A percentile compares a stretch with the other conserved stretches of the same genome.
Conservation (phyloP, 345 rosid genomes). For the Lumnitzera racemosa region DNA sequence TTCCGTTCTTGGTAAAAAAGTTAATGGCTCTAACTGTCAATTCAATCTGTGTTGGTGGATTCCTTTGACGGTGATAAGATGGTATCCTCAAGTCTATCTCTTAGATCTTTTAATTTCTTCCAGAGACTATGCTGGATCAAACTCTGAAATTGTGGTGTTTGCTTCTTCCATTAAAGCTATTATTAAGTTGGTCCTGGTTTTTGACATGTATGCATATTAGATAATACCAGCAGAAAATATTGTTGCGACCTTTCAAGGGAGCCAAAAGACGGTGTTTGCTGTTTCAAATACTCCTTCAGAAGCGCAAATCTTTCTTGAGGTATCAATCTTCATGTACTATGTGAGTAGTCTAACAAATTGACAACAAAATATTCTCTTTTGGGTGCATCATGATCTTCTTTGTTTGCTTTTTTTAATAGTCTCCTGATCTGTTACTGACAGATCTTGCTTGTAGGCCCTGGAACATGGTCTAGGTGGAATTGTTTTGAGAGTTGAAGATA, state of each 20-base stretch:
- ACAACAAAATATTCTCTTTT: background rate
- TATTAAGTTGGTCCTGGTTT: background rate
- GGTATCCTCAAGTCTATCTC: too few relatives aligned
- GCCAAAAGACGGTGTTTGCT: constrained; percentile 63
- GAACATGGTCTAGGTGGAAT: constrained; percentile 83
- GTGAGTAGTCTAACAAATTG: background rate
- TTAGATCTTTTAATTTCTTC: too few relatives aligned
- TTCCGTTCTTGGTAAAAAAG: too few relatives aligned
- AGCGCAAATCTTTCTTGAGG: constrained; percentile 76
- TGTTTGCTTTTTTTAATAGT: background rate
- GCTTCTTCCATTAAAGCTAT: background rate
- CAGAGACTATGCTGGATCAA: too few relatives aligned
- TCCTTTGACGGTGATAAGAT: too few relatives aligned
- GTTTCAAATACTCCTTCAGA: constrained; percentile 51
- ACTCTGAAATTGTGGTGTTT: too few relatives aligned
- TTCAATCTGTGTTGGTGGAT: too few relatives aligned
- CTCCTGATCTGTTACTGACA: background rate
- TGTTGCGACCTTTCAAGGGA: constrained; percentile 76
- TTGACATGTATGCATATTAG: constrained; percentile 24
- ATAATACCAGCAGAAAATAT: constrained; percentile 84
- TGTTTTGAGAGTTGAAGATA: constrained; percentile 55
- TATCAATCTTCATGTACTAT: constrained; percentile 5
- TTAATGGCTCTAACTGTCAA: too few relatives aligned
- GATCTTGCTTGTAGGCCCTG: constrained; percentile 44
- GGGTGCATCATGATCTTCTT: background rate